These are phyloP conservation scores for Pestalotiopsis fici DNA, from an alignment of 2,329 filamentous ascomycete species.

Conservation along the genomic window DNA sequence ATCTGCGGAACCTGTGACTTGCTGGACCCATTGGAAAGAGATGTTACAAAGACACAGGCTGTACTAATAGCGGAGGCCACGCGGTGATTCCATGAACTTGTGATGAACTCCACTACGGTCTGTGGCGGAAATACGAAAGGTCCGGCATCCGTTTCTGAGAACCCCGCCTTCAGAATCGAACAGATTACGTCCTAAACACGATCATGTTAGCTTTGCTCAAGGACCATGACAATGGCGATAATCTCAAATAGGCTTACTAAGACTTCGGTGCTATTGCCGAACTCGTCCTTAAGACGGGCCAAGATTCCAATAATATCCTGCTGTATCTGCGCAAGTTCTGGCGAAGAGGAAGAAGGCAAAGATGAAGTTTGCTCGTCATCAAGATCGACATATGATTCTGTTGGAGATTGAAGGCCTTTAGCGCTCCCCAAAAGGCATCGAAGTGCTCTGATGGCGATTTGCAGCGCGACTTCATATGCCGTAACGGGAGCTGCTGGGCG, in stretches of 20 bases:
- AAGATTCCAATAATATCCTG: constrained; percentile 48
- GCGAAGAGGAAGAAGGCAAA: constrained; percentile 4
- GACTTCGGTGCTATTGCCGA: constrained; percentile 59
- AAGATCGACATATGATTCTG: constrained; percentile 68
- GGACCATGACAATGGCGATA: not conserved
- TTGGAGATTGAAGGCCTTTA: constrained; percentile 69
- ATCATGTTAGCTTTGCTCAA: not conserved
- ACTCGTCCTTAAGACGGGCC: constrained; percentile 43
- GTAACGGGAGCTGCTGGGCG: constrained; percentile 21
- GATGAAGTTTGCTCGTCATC: constrained; percentile 46
- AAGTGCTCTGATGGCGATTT: constrained; percentile 57
- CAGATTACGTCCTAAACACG: constrained; percentile 61
- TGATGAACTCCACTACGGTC: constrained; percentile 67
- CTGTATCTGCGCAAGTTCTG: constrained; percentile 38
- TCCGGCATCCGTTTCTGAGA: constrained; percentile 72
- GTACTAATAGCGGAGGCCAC: constrained; percentile 71
- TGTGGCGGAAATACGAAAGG: constrained; percentile 74
- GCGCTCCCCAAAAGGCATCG: constrained; percentile 71
- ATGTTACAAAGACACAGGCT: constrained; percentile 69
- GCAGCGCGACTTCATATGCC: constrained; percentile 44
- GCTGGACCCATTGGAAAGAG: constrained; percentile 47
- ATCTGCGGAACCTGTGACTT: constrained; percentile 44
- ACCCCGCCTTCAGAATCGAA: constrained; percentile 70
- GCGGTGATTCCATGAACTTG: constrained; percentile 59
- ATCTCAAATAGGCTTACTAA: constrained; percentile 13